Evolutionary conservation across 2,329 filamentous ascomycete species (phyloP).

Genomic region (Fusarium bactridioides): DNA sequence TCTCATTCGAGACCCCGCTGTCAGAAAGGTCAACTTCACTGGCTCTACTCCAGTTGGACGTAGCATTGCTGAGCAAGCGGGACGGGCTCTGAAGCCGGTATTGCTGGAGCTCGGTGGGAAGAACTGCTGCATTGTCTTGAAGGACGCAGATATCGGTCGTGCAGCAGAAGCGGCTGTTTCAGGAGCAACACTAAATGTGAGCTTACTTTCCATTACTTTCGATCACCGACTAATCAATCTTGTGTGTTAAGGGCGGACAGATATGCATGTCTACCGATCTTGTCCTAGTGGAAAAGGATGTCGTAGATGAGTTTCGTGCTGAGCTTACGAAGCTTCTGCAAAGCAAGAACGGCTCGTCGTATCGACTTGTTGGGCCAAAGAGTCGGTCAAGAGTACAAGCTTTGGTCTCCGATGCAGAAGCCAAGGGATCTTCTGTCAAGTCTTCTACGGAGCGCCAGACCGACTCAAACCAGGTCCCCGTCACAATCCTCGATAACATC

Average conservation of each 20-base stretch:
- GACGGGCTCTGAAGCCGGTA: not conserved
- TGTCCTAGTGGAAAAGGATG: not conserved
- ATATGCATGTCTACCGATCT: not conserved
- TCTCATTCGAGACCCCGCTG: not conserved
- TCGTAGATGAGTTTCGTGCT: not conserved
- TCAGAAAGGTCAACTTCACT: not conserved
- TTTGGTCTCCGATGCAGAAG: not conserved
- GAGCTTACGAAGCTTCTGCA: not conserved
- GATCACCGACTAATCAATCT: not conserved
- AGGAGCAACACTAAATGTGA: not conserved
- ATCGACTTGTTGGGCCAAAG: not conserved
- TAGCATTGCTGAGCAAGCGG: not conserved
- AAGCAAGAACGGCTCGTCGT: fast-evolving
- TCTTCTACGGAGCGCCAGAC: fast-evolving
- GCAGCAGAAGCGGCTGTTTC: not conserved
- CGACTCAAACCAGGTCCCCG: not conserved
- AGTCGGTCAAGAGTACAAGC: not conserved
- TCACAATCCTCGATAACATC: not conserved
- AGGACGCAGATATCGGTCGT: not conserved
- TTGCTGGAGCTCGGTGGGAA: not conserved
- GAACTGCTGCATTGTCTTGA: not conserved
- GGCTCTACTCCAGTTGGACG: not conserved
- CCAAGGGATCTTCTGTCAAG: not conserved
- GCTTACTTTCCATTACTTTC: fast-evolving
- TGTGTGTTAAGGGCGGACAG: not conserved